Base-by-base conservation (phyloP, 345 rosid genomes). In the Leavenworthia alabamica region DNA sequence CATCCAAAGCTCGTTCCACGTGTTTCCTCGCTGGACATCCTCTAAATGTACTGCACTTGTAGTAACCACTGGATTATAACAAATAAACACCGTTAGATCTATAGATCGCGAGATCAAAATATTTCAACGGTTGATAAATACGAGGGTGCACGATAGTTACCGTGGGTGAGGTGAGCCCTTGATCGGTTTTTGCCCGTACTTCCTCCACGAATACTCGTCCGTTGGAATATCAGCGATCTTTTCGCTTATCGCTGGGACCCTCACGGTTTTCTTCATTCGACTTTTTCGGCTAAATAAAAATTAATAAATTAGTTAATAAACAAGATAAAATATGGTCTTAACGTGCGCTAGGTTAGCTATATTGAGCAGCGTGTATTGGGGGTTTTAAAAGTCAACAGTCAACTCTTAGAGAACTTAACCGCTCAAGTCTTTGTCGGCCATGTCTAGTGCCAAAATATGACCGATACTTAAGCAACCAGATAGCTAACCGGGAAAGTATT, bases 11-110 rank as follows among this genome's bases (percentile, higher is more conserved):
- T 52, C 98, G 72, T 71, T 92, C 98, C 73, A 92, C 98, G 77
- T 92, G 98, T 65, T 92, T 92, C 84, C 93, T 83, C 2, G 98
- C 98, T 0, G 98, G 97, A 61, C 98, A 92, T 5, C 88, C 95
- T 74, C 89, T 75, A 47, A 86, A 32, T 2, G 86, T 79, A 60
- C 97, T 92, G 71, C 98, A 92, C 82, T 83, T 89, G 75, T 92
- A 92, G 50, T 92, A 92, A 15, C 96, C 97, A 57, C 98, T 91
- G 78, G 0, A 72, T 14, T 61, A 37, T 37, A 37, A 37, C 42
- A 59, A 66, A 29, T 46, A 10, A 12, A 32, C 45, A 55, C 58
- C 52, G 74, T 70, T 56, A 70, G 68, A 61, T 70, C 54, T 50
- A 1, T 7, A 20, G 20, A 59, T 49, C 37, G 6, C 3, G 3